Conservation (phyloP, 306 rosid species). For the Fragaria nilgerrensis region DNA sequence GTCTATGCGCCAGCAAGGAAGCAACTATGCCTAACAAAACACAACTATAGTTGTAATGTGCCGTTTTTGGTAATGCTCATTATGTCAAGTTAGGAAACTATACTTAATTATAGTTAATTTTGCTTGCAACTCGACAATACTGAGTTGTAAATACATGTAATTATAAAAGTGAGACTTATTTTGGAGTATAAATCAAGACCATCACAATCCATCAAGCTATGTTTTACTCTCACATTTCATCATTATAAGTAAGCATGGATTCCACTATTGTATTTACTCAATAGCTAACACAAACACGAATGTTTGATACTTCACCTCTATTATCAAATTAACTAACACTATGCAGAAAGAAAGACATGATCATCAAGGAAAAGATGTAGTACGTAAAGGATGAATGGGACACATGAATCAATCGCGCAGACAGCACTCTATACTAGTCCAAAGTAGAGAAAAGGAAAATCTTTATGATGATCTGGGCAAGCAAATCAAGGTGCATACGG, state of each 20-base stretch:
- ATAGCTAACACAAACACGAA: background rate
- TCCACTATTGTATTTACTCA: background rate
- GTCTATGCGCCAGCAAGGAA: background rate
- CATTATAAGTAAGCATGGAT: background rate
- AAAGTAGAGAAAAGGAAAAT: background rate
- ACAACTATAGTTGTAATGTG: background rate
- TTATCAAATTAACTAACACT: background rate
- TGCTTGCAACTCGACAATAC: background rate
- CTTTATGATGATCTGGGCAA: background rate
- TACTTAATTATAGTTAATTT: background rate
- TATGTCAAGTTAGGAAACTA: background rate
- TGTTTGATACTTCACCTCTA: background rate
- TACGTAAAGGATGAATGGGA: background rate
- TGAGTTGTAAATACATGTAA: too few species aligned
- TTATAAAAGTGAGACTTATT: too few species aligned
- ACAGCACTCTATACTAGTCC: background rate
- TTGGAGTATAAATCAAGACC: too few species aligned
- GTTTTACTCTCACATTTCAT: background rate
- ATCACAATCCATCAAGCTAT: background rate
- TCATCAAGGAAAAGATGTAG: background rate
- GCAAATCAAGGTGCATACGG: background rate
- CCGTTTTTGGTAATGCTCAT: background rate
- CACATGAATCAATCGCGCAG: background rate
- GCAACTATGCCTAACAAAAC: background rate
- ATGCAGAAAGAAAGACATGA: background rate